Evolutionary conservation across 1,284 basidiomycete genomes (phyloP).

Genomic region (Thelephora terrestris): DNA sequence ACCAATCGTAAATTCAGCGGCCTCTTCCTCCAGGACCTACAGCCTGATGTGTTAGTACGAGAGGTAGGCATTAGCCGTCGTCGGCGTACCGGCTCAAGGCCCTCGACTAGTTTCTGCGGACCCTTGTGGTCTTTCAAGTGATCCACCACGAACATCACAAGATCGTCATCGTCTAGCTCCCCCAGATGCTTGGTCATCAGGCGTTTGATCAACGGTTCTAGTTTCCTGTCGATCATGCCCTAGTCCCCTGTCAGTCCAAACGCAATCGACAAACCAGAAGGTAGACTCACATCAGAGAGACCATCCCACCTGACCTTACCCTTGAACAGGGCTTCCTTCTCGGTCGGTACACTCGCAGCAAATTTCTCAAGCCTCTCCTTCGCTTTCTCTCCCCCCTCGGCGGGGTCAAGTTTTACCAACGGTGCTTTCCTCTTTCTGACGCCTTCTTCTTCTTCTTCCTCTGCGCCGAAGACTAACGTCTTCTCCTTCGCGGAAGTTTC

Average conservation of each 20-base stretch:
- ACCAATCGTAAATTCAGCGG: slow-evolving; percentile 58
- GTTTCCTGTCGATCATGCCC: slow-evolving; percentile 68
- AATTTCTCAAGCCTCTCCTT: slow-evolving; percentile 70
- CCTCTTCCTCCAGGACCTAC: slow-evolving; percentile 88
- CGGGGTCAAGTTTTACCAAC: slow-evolving; percentile 79
- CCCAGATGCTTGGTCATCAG: slow-evolving; percentile 79
- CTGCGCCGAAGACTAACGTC: slow-evolving; percentile 58
- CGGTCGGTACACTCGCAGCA: slow-evolving; percentile 64
- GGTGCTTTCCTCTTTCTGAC: slow-evolving; percentile 70
- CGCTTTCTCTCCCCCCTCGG: slow-evolving; percentile 65
- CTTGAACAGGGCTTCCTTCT: slow-evolving; percentile 69
- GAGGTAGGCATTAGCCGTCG: no score
- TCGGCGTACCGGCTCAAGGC: slow-evolving; percentile 76
- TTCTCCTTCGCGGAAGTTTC: slow-evolving; percentile 37
- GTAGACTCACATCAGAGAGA: no score
- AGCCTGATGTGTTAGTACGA: slow-evolving; percentile 4
- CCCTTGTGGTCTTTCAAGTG: slow-evolving; percentile 80
- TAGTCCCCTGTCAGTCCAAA: slow-evolving; percentile 78
- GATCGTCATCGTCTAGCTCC: slow-evolving; percentile 79
- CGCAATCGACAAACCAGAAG: no score
- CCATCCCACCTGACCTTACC: no score
- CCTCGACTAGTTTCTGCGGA: slow-evolving; percentile 74
- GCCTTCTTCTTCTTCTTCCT: slow-evolving; percentile 76
- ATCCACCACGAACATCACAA: slow-evolving; percentile 75
- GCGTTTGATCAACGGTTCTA: slow-evolving; percentile 69